Percentiles rank a stretch among this genome's conserved stretches.
phyloP scores from a whole-genome alignment of 2,329 filamentous ascomycete species.

The Pseudogymnoascus sp. region DNA sequence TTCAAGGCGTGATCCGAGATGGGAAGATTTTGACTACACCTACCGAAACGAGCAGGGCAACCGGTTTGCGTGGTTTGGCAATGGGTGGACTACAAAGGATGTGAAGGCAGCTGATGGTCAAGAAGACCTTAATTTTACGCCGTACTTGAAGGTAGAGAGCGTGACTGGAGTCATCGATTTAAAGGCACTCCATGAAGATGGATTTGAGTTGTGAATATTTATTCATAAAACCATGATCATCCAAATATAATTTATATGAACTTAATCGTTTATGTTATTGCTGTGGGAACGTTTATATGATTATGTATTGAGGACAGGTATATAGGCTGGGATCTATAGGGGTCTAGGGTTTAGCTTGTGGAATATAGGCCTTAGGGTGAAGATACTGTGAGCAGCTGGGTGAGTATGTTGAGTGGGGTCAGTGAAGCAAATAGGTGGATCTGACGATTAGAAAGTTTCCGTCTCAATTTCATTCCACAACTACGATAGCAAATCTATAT shows the following conservation, averaged over 20 bases:
- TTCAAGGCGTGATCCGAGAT: slow-evolving; percentile 46
- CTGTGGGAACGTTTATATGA: too few relatives aligned
- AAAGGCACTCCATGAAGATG: slow-evolving; percentile 56
- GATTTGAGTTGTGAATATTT: slow-evolving; percentile 37
- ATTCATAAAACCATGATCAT: not conserved
- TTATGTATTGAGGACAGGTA: too few relatives aligned
- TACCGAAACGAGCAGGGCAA: slow-evolving; percentile 10
- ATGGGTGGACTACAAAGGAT: slow-evolving; percentile 57
- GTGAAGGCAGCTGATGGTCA: slow-evolving; percentile 33
- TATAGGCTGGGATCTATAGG: too few relatives aligned
- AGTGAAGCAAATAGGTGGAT: not conserved
- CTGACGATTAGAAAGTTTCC: not conserved
- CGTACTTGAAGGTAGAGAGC: slow-evolving; percentile 44
- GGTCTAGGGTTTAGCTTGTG: too few relatives aligned
- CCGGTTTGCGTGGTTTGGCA: slow-evolving; percentile 54
- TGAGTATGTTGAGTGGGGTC: too few relatives aligned
- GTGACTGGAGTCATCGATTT: slow-evolving; percentile 51
- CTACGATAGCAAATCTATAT: not conserved
- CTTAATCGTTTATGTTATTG: too few relatives aligned
- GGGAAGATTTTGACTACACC: slow-evolving; percentile 50
- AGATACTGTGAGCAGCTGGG: too few relatives aligned
- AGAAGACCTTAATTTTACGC: slow-evolving; percentile 39
- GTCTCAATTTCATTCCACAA: not conserved
- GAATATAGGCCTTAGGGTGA: too few relatives aligned
- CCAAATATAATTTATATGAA: not conserved